A percentile compares a stretch with the other conserved stretches of the same genome.
These are phyloP conservation scores for Botryotinia narcissicola DNA, from an alignment of 2,329 filamentous ascomycete genomes.

Conservation along the genomic window DNA sequence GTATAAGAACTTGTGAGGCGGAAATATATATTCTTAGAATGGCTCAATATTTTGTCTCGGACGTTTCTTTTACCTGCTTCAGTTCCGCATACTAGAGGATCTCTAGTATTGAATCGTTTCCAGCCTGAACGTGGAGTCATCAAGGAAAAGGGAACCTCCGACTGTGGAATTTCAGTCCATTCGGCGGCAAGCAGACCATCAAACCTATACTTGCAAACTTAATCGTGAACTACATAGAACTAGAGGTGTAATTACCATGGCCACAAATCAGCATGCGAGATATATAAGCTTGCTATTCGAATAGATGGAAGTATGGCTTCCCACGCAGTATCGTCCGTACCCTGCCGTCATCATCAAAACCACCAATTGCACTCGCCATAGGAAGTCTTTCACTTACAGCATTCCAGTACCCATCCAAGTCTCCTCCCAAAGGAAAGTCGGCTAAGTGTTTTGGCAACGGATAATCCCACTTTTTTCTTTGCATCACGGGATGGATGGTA, in stretches of 20 bases:
- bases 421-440: conserved; percentile 18
- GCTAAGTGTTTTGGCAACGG: conserved; percentile 14
- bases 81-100: background rate
- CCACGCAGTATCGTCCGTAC: conserved; percentile 20
- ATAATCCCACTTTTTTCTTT: conserved; percentile 16
- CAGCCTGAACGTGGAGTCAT: background rate
- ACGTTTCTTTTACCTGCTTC: background rate
- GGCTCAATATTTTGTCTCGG: background rate
- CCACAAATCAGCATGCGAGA: conserved; percentile 19
- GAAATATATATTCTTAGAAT: background rate
- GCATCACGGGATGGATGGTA: conserved; percentile 20
- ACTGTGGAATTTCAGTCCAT: background rate
- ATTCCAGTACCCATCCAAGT: conserved; percentile 22
- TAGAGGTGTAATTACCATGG: conserved; percentile 15
- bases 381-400: conserved; percentile 8
- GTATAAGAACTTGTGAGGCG: background rate
- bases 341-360: conserved; percentile 4
- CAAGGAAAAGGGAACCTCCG: background rate
- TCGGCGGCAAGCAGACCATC: conserved; percentile 14
- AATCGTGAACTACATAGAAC: background rate
- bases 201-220: conserved; percentile 6
- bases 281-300: conserved; percentile 17
- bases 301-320: conserved; percentile 15
- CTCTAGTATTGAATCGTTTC: background rate
- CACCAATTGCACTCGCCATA: background rate